These are phyloP conservation scores for Ceratobasidium sp. DNA, from an alignment of 1,284 basidiomycete genomes.

Conservation along the genomic window DNA sequence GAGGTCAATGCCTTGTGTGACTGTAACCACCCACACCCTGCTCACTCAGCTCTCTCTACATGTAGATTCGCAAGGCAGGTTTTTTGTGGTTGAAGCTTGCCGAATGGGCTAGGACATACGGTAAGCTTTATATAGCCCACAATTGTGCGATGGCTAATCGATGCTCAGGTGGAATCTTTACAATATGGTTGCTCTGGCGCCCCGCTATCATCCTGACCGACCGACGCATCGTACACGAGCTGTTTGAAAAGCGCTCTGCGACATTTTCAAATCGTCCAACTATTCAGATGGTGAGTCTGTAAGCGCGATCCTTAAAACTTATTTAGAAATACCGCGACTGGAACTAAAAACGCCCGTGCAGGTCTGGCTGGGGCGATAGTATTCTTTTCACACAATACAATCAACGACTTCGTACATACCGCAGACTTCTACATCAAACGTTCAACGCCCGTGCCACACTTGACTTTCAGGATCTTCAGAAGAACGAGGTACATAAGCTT, in stretches of 20 bases:
- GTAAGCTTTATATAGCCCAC: background rate
- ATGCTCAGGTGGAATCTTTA: conserved; percentile 26
- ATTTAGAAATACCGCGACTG: no score
- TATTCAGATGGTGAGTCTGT: conserved; percentile 27
- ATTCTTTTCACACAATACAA: conserved; percentile 39
- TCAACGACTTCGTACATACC: conserved; percentile 37
- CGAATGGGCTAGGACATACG: conserved; percentile 25
- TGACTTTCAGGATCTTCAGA: conserved; percentile 41
- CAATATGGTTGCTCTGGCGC: conserved; percentile 14
- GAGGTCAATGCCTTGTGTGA: background rate
- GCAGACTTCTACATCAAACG: conserved; percentile 41
- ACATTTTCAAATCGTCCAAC: conserved; percentile 29
- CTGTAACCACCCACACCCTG: background rate
- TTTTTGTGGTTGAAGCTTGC: conserved; percentile 32
- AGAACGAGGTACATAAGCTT: conserved; percentile 21
- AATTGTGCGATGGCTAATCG: background rate
- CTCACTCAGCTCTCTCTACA: background rate
- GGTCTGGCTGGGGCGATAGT: conserved; percentile 33
- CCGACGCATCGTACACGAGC: conserved; percentile 1
- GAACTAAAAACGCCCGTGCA: no score
- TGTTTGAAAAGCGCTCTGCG: conserved; percentile 27
- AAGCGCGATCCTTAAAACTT: background rate
- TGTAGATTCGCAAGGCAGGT: conserved; percentile 15
- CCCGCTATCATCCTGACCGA: conserved; percentile 15
- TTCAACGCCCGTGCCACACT: conserved; percentile 36